Evolutionary conservation across 306 rosid species (phyloP), one percentile per base, ranked within the genome.

Genomic region (Quercus robur): DNA sequence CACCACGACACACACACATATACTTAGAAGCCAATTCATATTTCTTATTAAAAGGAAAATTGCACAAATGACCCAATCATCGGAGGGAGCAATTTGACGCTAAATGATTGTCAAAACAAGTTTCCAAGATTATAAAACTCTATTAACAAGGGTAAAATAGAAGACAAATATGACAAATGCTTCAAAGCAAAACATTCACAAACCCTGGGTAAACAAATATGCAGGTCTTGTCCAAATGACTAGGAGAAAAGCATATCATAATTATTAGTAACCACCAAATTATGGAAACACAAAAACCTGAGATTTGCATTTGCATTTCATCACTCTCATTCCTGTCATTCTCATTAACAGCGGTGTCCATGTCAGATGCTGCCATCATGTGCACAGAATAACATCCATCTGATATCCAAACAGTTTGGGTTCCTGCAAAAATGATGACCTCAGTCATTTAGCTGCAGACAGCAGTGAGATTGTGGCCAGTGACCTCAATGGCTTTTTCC

Each of bases 341-440:
- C 78, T 78, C 89, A 31, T 80, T 66, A 83, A 77, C 87, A 66
- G 75, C 82, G 63, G 80, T 81, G 67, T 87, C 97, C 79, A 85
- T 26, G 77, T 91, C 93, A 68, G 84, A 76, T 72, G 87, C 80
- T 26, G 78, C 81, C 81, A 92, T 76, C 90, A 88, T 51, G 56
- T 92, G 90, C 83, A 88, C 89, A 72, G 97, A 85, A 81, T 86
- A 85, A 67, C 61, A 66, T 80, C 97, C 97, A 86, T 92, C 97
- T 76, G 98, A 91, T 77, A 90, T 85, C 98, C 98, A 94, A 71
- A 88, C 84, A 82, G 90, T 87, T 82, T 87, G 98, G 49, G 90
- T 82, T 79, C 82, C 98, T 94, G 88, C 84, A 85, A 86, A 86
- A 80, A n/a, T 10, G 66, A 80, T 80, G n/a, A 77, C 28, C 75